Percentiles rank a stretch among this genome's conserved stretches.
Evolutionary conservation across 176 grass and related monocot genomes (phyloP).

Genomic region (Eleusine indica): DNA sequence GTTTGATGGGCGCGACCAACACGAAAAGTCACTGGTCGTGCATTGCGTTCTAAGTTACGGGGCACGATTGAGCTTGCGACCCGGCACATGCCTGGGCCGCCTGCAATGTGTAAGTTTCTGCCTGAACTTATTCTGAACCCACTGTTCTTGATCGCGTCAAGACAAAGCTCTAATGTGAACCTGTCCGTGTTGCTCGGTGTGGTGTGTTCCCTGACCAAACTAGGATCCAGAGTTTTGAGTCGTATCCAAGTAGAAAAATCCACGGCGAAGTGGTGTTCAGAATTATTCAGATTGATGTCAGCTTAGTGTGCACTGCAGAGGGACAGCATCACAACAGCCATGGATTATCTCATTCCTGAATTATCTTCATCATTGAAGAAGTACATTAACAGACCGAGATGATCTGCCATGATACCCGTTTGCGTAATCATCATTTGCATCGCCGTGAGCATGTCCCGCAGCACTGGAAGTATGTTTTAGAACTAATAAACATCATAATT

Average conservation of each 20-base stretch:
- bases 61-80: conserved; percentile 11
- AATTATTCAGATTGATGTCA: neutral
- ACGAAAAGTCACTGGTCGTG: neutral
- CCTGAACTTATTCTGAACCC: conserved; percentile 50
- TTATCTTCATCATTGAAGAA: conserved; percentile 24
- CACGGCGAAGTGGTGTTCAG: conserved; percentile 29
- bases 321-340: conserved; percentile 22
- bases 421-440: conserved; percentile 21
- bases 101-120: conserved; percentile 39
- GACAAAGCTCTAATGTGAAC: neutral
- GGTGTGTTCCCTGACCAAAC: conserved; percentile 23
- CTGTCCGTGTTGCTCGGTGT: conserved; percentile 1
- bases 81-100: conserved; percentile 53
- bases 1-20: conserved; percentile 7
- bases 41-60: neutral
- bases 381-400: neutral
- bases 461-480: conserved; percentile 3
- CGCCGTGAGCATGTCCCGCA: neutral
- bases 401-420: conserved; percentile 23
- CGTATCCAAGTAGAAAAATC: conserved; percentile 51
- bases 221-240: conserved; percentile 40
- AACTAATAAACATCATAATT: neutral
- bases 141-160: conserved; percentile 42
- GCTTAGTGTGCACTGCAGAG: conserved; percentile 7
- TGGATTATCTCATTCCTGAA: neutral